phyloP scores from a whole-genome alignment of 257 asterid genomes.

The Jaltomata sinuosa region DNA sequence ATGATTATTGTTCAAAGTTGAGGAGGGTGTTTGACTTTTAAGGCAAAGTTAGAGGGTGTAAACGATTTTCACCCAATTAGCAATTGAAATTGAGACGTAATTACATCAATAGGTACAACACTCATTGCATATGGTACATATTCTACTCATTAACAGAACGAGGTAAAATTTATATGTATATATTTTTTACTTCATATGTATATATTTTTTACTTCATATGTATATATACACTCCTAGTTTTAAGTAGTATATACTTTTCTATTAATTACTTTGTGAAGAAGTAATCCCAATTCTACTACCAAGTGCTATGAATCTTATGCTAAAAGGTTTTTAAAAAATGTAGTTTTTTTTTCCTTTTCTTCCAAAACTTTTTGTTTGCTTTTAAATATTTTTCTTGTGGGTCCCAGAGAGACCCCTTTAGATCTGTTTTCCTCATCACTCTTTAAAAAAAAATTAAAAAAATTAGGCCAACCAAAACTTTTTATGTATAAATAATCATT shows the following conservation, averaged over 20 bases:
- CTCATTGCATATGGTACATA: not conserved
- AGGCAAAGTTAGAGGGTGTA: too few species aligned
- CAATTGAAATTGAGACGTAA: too few species aligned
- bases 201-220: not conserved
- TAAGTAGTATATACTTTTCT: not conserved
- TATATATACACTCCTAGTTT: not conserved
- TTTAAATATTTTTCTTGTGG: not conserved
- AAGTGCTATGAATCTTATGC: not conserved
- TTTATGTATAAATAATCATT: not conserved
- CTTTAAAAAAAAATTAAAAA: not conserved
- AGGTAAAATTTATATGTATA: too few species aligned
- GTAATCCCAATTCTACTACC: not conserved
- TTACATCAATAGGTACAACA: not conserved
- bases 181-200: too few species aligned
- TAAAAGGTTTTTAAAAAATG: not conserved
- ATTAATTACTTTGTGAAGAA: not conserved
- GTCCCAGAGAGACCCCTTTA: not conserved
- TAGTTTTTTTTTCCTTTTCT: not conserved
- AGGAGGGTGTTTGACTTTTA: too few species aligned
- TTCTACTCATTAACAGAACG: not conserved
- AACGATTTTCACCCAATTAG: too few species aligned
- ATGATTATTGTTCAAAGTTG: too few species aligned
- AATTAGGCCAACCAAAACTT: not conserved
- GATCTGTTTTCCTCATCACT: constrained; percentile 4
- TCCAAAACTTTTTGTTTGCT: not conserved